Evolutionary conservation across 2,329 filamentous ascomycete species (phyloP), one percentile per base, ranked within the genome.

Genomic region (Mycosphaerella arachidis): DNA sequence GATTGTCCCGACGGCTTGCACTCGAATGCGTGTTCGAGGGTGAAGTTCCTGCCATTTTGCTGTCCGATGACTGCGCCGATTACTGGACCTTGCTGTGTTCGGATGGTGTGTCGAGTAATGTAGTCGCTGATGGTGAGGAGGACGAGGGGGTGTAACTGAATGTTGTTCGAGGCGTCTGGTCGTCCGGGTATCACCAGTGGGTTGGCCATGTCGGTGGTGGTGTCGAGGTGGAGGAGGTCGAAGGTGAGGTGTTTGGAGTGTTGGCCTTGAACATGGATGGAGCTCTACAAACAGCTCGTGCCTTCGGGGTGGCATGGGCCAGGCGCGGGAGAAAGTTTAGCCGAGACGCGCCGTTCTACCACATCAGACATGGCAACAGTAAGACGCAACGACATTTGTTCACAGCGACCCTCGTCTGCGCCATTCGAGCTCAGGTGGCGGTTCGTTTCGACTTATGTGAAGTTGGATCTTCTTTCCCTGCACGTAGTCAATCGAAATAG

Each of bases 121-220:
- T 96, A 95, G 76, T 99, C 94, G 68, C 93, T 96, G 70, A 99
- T 94, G 66, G 90, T 95, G 77, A 99, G 90, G 66, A 97, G 88
- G 55, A 96, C 92, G 53, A 99, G 87, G 29, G 94, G 94, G 71
- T 99, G 94, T 18, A 99, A 85, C 68, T 92, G 86, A 58, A 92
- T 86, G 65, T 91, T 88, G 48, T 95, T 85, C 54, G 86, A 85
- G 20, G 87, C 88, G 75, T 94, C 90, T 46, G 85, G 85, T 62
- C 75, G 76, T 51, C 72, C 71, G 48, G 69, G 76, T 16, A 78
- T 77, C 51, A 81, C 66, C 27, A 81, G 76, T 27, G 76, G 75
- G 58, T 80, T 80, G 10, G 62, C 40, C 40, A 43, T 43, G 12
- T n/a, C 7, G 40, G 40, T 3, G 16, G 40, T 43, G 40, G 12